phyloP scores from a whole-genome alignment of 139 green algal species.

The Micractinium conductrix region DNA sequence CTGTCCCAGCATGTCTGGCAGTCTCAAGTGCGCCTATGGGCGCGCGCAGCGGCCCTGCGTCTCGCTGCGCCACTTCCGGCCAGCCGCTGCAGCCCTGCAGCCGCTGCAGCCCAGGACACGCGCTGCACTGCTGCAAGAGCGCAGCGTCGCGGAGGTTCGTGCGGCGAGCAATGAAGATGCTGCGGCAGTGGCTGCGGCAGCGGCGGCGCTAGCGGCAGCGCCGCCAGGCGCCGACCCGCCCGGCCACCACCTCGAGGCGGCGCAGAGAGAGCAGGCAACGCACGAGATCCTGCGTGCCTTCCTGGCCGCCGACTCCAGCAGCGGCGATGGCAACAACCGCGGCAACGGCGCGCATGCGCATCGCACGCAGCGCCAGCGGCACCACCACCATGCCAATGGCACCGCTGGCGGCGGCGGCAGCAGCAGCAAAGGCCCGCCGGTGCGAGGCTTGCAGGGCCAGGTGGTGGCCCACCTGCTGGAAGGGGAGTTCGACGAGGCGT shows the following conservation, averaged over 20 bases:
- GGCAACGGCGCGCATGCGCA: too few species aligned
- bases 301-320: not conserved
- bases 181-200: not conserved
- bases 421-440: too few species aligned
- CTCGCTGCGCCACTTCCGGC: not conserved
- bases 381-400: not conserved
- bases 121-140: not conserved
- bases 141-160: not conserved
- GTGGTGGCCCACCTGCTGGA: conserved; percentile 38
- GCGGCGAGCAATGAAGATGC: not conserved
- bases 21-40: too few species aligned
- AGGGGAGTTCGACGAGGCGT: conserved; percentile 42
- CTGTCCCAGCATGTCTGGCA: too few species aligned
- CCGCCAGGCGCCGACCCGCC: not conserved
- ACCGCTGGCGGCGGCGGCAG: not conserved
- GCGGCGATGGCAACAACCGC: not conserved
- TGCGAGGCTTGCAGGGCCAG: conserved; percentile 29
- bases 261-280: not conserved
- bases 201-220: not conserved
- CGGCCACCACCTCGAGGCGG: not conserved
- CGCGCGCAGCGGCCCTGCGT: not conserved
- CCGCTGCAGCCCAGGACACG: not conserved
- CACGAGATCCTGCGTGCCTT: conserved; percentile 6
- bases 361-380: not conserved
- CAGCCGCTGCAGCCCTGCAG: not conserved